Conservation (phyloP, 2,329 filamentous ascomycete genomes). For the Parascedosporium putredinis region DNA sequence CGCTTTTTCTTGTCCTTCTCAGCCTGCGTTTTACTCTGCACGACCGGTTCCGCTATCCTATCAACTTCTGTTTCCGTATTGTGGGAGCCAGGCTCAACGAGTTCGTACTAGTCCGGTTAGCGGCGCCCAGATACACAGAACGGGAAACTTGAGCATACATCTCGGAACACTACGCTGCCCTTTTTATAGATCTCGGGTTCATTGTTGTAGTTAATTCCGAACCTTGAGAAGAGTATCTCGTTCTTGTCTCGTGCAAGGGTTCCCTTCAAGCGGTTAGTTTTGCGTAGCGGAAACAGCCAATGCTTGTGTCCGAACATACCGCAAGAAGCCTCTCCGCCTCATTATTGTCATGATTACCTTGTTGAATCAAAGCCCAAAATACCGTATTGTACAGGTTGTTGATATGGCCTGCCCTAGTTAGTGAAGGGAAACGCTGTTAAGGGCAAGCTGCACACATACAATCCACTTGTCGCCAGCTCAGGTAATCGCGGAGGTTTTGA, state of each 20-base stretch:
- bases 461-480: constrained; percentile 95
- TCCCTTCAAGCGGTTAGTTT: constrained; percentile 40
- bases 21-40: constrained; percentile 65
- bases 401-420: constrained; percentile 60
- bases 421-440: constrained; percentile 4
- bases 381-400: constrained; percentile 98
- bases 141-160: constrained; percentile 38
- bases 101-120: constrained; percentile 46
- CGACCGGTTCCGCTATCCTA: constrained; percentile 37
- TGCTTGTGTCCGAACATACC: constrained; percentile 29
- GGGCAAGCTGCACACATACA: constrained; percentile 47
- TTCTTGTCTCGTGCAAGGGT: constrained; percentile 84
- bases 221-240: constrained; percentile 82
- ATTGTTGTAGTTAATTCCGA: constrained; percentile 95
- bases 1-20: constrained; percentile 77
- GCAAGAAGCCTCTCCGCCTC: constrained; percentile 75
- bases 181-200: constrained; percentile 89
- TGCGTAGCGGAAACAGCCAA: neutral
- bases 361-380: constrained; percentile 81
- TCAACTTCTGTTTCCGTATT: constrained; percentile 36
- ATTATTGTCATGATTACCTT: constrained; percentile 62
- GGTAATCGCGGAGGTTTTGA: constrained; percentile 79
- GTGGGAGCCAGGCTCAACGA: constrained; percentile 48
- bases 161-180: constrained; percentile 79
- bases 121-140: constrained; percentile 10